Conservation (phyloP, 2,329 filamentous ascomycete species). For the Talaromyces marneffei region DNA sequence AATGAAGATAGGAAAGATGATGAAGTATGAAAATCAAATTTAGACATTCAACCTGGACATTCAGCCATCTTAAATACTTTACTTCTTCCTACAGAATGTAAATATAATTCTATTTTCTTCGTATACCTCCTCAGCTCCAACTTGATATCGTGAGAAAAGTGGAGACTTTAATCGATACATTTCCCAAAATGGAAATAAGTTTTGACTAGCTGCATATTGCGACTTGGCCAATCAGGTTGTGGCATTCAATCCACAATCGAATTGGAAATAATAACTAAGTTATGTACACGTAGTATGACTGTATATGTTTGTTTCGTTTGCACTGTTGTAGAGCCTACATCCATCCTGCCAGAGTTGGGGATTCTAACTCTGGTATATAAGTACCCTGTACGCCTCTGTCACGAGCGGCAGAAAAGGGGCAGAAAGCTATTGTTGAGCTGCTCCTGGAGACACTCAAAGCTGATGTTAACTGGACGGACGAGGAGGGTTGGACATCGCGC, state of each 20-base stretch:
- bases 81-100: neutral
- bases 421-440: neutral
- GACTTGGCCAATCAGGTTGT: neutral
- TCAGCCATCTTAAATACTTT: neutral
- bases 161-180: neutral
- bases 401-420: neutral
- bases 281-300: no score
- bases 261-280: neutral
- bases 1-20: neutral
- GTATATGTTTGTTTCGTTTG: neutral
- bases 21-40: neutral
- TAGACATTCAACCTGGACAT: neutral
- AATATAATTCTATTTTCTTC: neutral
- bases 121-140: no score
- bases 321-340: neutral
- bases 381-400: neutral
- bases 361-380: neutral
- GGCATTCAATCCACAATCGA: neutral
- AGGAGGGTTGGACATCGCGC: neutral
- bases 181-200: slow-evolving; percentile 1
- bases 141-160: no score
- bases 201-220: slow-evolving; percentile 4
- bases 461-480: neutral
- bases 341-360: neutral
- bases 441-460: neutral